Conservation (phyloP, 2,329 filamentous ascomycete species). For the Paecilomyces sp. region DNA sequence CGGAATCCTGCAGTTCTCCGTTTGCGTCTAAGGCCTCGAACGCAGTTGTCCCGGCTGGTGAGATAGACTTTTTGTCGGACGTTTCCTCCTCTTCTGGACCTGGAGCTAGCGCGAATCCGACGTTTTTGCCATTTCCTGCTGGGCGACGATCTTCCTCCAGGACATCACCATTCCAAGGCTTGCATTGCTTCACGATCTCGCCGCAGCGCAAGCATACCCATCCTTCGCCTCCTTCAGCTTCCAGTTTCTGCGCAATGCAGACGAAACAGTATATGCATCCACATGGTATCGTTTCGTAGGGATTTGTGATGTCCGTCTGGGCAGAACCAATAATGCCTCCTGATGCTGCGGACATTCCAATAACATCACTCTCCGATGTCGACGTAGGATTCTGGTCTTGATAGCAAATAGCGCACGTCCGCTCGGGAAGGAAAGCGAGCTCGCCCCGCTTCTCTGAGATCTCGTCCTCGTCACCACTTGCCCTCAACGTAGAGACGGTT, state of each 20-base stretch:
- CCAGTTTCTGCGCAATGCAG: conserved; percentile 81
- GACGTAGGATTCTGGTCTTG: conserved; percentile 75
- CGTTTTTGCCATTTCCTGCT: conserved; percentile 30
- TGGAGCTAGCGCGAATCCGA: conserved; percentile 33
- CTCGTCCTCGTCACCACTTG: conserved; percentile 42
- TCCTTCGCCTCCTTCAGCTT: conserved; percentile 88
- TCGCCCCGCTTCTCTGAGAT: conserved; percentile 57
- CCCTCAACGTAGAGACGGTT: conserved; percentile 57
- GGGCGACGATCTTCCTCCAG: conserved; percentile 40
- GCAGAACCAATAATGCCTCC: conserved; percentile 79
- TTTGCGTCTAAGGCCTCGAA: conserved; percentile 22
- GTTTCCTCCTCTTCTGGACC: conserved; percentile 10
- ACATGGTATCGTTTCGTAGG: conserved; percentile 85
- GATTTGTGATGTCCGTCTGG: conserved; percentile 90
- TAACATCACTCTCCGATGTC: conserved; percentile 65
- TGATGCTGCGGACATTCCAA: conserved; percentile 59
- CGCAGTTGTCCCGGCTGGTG: conserved; percentile 9
- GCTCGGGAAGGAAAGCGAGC: conserved; percentile 76
- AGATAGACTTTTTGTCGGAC: conserved; percentile 3
- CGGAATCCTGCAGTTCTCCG: conserved; percentile 28
- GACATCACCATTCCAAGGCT: conserved; percentile 87
- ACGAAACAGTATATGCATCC: conserved; percentile 95
- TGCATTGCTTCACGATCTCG: conserved; percentile 73
- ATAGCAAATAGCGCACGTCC: conserved; percentile 96
- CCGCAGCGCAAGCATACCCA: conserved; percentile 90